phyloP scores from a whole-genome alignment of 345 rosid species.

The Citrus medica region DNA sequence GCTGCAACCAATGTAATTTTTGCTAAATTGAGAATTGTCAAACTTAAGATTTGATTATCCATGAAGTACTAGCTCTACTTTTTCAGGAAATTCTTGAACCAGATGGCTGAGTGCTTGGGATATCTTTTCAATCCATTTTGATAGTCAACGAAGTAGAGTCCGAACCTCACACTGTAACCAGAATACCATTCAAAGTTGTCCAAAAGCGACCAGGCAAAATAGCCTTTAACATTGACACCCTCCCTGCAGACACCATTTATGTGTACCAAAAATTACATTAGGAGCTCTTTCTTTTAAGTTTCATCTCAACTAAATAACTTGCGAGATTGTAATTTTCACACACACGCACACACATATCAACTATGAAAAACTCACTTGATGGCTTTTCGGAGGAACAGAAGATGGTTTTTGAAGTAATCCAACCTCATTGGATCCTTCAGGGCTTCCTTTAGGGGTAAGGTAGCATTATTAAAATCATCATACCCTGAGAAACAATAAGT shows the following conservation, averaged over 20 bases:
- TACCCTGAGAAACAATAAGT: slow-evolving; percentile 14
- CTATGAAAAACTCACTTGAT: slow-evolving; percentile 19
- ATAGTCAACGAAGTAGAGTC: slow-evolving; percentile 36
- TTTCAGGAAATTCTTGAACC: slow-evolving; percentile 38
- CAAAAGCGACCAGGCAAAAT: slow-evolving; percentile 14
- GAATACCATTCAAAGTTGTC: slow-evolving; percentile 10
- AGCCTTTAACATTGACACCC: slow-evolving; percentile 16
- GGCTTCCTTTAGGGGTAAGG: slow-evolving; percentile 20
- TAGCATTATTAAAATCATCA: slow-evolving; percentile 28
- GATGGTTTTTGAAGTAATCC: slow-evolving; percentile 24
- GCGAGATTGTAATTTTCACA: neutral
- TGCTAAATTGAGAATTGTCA: no score
- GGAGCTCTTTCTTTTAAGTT: no score
- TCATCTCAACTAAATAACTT: neutral
- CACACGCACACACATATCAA: no score
- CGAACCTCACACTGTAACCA: slow-evolving; percentile 29
- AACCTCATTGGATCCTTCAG: slow-evolving; percentile 21
- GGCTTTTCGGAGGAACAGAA: slow-evolving; percentile 20
- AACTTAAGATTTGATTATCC: no score
- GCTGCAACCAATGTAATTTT: no score
- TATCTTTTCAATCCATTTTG: slow-evolving; percentile 19
- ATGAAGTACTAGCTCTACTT: no score
- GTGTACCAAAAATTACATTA: no score
- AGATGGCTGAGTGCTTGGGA: neutral
- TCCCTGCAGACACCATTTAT: neutral